These are phyloP conservation scores for Euphorbia corollata DNA, from an alignment of 441 rosid genomes.

Conservation along the genomic window DNA sequence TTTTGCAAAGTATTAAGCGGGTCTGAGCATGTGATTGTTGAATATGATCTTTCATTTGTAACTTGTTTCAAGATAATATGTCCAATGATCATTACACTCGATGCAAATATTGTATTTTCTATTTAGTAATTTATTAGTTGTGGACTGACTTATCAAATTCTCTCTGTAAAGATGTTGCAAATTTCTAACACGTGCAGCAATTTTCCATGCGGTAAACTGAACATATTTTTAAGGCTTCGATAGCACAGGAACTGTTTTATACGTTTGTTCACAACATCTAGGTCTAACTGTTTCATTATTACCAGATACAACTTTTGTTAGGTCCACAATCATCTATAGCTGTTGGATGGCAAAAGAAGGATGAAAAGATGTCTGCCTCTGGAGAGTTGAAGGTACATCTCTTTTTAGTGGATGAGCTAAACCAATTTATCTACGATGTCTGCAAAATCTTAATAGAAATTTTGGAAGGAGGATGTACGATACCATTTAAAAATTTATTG, in stretches of 20 bases:
- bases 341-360: conserved; percentile 85
- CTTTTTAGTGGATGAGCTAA: conserved; percentile 15
- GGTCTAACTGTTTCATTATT: conserved; percentile 16
- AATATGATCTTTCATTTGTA: background rate
- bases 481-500: background rate
- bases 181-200: background rate
- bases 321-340: conserved; percentile 68
- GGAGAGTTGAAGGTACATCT: conserved; percentile 65
- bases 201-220: conserved; percentile 4
- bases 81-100: background rate
- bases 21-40: conserved; percentile 2
- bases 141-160: background rate
- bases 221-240: conserved; percentile 1
- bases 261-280: conserved; percentile 17
- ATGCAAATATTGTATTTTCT: background rate
- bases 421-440: background rate
- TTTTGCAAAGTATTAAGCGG: background rate
- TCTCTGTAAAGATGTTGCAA: background rate
- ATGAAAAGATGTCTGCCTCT: conserved; percentile 58
- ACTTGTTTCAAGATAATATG: conserved; percentile 1
- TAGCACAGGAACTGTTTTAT: conserved; percentile 12
- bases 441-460: background rate
- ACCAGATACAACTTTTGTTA: conserved; percentile 68
- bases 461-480: background rate
- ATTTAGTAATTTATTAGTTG: background rate